These are phyloP conservation scores for Paracoccidioides brasiliensis DNA, from an alignment of 2,329 filamentous ascomycete species.

Conservation along the genomic window DNA sequence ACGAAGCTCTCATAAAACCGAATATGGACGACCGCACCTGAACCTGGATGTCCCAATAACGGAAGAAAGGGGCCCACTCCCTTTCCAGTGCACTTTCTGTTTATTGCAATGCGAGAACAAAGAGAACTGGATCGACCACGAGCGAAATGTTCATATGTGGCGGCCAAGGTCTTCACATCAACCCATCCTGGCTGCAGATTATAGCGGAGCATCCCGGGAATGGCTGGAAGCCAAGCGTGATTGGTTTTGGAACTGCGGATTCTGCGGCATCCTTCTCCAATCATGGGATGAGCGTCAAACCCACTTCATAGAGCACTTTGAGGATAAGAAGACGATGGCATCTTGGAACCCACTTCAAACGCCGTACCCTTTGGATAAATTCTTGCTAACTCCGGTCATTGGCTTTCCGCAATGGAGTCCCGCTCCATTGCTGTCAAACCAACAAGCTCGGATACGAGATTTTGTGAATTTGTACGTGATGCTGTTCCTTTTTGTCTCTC, in stretches of 20 bases:
- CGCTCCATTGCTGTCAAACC: slow-evolving; percentile 2
- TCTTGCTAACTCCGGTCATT: slow-evolving; percentile 4
- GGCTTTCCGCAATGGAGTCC: slow-evolving; percentile 6
- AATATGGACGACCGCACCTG: slow-evolving; percentile 1
- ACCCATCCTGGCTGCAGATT: background rate
- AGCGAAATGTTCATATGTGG: slow-evolving; percentile 5
- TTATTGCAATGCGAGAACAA: slow-evolving; percentile 6
- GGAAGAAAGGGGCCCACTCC: slow-evolving; percentile 1
- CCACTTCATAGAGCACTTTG: slow-evolving; percentile 10
- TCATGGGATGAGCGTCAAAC: slow-evolving; percentile 10
- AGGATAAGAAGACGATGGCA: slow-evolving; percentile 7
- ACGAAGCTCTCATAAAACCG: background rate
- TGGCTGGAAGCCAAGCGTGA: slow-evolving; percentile 6
- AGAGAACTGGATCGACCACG: slow-evolving; percentile 6
- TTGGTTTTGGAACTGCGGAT: slow-evolving; percentile 11
- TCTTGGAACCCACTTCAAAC: slow-evolving; percentile 9
- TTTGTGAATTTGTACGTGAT: slow-evolving; percentile 3
- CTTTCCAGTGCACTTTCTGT: slow-evolving; percentile 9
- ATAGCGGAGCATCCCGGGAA: slow-evolving; percentile 2
- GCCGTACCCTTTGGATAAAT: slow-evolving; percentile 7
- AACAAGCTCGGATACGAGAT: slow-evolving; percentile 5
- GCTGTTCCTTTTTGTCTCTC: background rate
- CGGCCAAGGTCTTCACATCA: background rate
- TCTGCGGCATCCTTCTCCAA: slow-evolving; percentile 7
- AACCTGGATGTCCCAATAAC: slow-evolving; percentile 3